Evolutionary conservation across 169 alveolate genomes (phyloP).

Genomic region (Ophryocystis elektroscirrha): DNA sequence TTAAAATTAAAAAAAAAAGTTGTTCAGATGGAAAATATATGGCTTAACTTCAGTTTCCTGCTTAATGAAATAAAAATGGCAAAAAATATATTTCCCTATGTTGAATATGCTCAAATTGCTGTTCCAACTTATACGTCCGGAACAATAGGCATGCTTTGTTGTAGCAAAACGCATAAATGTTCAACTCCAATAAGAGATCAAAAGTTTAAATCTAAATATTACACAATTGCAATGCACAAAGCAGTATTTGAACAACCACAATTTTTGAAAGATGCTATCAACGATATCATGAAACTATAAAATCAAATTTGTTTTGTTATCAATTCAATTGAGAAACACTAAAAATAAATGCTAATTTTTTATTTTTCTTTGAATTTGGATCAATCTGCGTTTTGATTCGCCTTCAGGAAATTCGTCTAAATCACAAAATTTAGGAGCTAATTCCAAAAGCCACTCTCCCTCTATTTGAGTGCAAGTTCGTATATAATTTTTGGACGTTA

Average conservation of each 20-base stretch:
- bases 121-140: constrained; percentile 13
- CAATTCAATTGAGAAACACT: too few species aligned
- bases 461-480: constrained; percentile 62
- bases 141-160: constrained; percentile 3
- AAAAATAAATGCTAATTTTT: too few species aligned
- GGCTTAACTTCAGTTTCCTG: constrained; percentile 3
- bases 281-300: too few species aligned
- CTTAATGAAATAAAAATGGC: neutral
- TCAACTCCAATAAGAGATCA: neutral
- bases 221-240: constrained; percentile 4
- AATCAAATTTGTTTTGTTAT: too few species aligned
- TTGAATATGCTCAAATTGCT: neutral
- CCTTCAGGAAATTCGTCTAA: constrained; percentile 38
- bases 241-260: constrained; percentile 5
- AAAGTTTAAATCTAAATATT: neutral
- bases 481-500: constrained; percentile 82
- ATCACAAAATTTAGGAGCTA: constrained; percentile 58
- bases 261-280: too few species aligned
- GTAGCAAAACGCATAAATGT: neutral
- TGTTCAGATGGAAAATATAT: constrained; percentile 9
- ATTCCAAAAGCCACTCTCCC: constrained; percentile 68
- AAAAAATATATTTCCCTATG: neutral
- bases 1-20: neutral
- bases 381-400: neutral
- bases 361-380: too few species aligned